Evolutionary conservation across 176 grass and related monocot species (phyloP).

Genomic region (Avena sativa): DNA sequence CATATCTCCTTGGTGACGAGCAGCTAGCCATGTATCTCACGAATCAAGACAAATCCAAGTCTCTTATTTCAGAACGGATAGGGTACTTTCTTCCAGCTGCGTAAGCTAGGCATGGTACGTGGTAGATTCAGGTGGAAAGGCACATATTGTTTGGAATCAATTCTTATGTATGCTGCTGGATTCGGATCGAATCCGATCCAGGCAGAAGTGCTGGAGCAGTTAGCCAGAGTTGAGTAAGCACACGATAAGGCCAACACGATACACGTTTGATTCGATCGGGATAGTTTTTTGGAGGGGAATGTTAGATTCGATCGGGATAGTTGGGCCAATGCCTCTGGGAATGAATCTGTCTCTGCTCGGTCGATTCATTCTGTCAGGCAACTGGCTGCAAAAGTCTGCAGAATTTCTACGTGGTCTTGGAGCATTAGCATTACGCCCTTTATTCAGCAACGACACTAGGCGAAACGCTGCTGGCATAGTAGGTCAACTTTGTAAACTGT

Average conservation of each 20-base stretch:
- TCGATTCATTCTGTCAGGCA: conserved; percentile 31
- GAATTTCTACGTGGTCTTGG: neutral
- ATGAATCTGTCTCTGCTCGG: neutral
- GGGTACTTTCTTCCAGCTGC: neutral
- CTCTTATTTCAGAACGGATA: too few species aligned
- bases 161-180: conserved; percentile 9
- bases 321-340: neutral
- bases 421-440: neutral
- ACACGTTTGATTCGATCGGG: conserved; percentile 33
- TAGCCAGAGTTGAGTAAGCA: neutral
- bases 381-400: neutral
- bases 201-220: neutral
- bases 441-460: neutral
- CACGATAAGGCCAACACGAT: conserved; percentile 4
- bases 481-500: neutral
- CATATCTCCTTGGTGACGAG: neutral
- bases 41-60: too few species aligned
- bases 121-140: conserved; percentile 19
- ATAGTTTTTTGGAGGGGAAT: too few species aligned
- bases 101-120: neutral
- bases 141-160: conserved; percentile 19
- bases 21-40: too few species aligned
- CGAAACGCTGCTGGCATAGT: too few species aligned
- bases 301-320: neutral
- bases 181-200: conserved; percentile 16